A percentile compares a stretch with the other conserved stretches of the same genome.
These are phyloP conservation scores for Backusella macrospora DNA, from an alignment of 192 early-diverging fungal genomes.

Conservation along the genomic window DNA sequence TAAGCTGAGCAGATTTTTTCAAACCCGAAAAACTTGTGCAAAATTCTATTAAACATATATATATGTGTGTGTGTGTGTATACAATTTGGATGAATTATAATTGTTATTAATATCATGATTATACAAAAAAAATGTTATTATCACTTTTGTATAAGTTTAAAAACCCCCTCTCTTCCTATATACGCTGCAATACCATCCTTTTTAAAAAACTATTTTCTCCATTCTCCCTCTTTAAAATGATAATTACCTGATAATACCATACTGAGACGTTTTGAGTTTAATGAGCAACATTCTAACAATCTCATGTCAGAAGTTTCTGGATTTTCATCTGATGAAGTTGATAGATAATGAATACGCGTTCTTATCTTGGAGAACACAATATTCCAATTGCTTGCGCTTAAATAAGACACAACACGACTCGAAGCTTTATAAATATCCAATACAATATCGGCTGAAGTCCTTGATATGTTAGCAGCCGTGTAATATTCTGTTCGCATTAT, in stretches of 20 bases:
- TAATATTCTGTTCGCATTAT: slow-evolving; percentile 40
- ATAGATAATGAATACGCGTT: slow-evolving; percentile 63
- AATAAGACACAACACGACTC: slow-evolving; percentile 80
- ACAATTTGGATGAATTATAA: neutral
- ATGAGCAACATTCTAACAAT: slow-evolving; percentile 82
- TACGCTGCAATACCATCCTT: neutral
- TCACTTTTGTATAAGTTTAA: slow-evolving; percentile 5
- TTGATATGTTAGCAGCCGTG: slow-evolving; percentile 20
- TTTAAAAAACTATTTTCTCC: neutral
- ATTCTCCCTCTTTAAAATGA: neutral
- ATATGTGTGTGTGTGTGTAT: too few species aligned
- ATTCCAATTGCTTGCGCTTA: slow-evolving; percentile 90
- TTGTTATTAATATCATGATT: neutral
- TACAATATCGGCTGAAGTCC: slow-evolving; percentile 50
- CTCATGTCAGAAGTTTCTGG: slow-evolving; percentile 81
- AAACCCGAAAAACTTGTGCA: slow-evolving; percentile 57
- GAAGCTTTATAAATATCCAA: slow-evolving; percentile 83
- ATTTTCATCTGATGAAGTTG: slow-evolving; percentile 67
- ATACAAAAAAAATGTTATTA: slow-evolving; percentile 3
- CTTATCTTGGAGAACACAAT: slow-evolving; percentile 76
- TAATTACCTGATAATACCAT: slow-evolving; percentile 63
- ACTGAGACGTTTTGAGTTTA: slow-evolving; percentile 74
- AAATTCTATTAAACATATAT: slow-evolving; percentile 39
- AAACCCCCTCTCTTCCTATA: neutral
- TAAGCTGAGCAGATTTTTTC: slow-evolving; percentile 71